Evolutionary conservation across 1,284 basidiomycete genomes (phyloP).

Genomic region (Leccinum subfulvum): DNA sequence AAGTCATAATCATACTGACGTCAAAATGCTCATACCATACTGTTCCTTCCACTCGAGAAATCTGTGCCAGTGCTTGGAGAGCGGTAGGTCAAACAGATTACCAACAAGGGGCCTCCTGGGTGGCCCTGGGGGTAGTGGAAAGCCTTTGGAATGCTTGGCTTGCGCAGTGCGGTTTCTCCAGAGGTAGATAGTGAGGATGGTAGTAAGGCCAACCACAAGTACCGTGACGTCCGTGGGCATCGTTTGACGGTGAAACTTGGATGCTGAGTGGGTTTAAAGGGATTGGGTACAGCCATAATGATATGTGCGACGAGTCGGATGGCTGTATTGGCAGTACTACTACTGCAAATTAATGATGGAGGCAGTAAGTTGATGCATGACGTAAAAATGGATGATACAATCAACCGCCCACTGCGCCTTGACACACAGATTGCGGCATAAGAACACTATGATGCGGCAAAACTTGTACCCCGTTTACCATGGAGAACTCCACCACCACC

Average conservation of each 20-base stretch:
- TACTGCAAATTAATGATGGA: neutral
- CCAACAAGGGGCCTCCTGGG: slow-evolving; percentile 7
- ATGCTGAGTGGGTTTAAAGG: neutral
- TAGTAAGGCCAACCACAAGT: neutral
- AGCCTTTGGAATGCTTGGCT: slow-evolving; percentile 11
- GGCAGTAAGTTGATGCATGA: neutral
- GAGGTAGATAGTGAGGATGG: slow-evolving; percentile 4
- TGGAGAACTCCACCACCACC: neutral
- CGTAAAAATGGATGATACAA: neutral
- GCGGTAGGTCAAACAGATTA: slow-evolving; percentile 15
- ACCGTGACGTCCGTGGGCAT: slow-evolving; percentile 1
- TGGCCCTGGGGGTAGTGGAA: slow-evolving; percentile 14
- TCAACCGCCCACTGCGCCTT: neutral
- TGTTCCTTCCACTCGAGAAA: slow-evolving; percentile 15
- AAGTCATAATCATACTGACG: neutral
- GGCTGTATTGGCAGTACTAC: too few relatives aligned
- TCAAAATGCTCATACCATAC: slow-evolving; percentile 8
- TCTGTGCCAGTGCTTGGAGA: slow-evolving; percentile 7
- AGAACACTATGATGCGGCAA: neutral
- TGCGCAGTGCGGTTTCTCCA: slow-evolving; percentile 5
- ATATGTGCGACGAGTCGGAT: neutral
- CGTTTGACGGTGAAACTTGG: neutral
- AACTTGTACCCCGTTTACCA: neutral
- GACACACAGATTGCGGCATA: too few relatives aligned
- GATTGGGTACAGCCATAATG: neutral